These are phyloP conservation scores for Mortierella sp. DNA, from an alignment of 371 early-diverging fungal genomes.

Conservation along the genomic window DNA sequence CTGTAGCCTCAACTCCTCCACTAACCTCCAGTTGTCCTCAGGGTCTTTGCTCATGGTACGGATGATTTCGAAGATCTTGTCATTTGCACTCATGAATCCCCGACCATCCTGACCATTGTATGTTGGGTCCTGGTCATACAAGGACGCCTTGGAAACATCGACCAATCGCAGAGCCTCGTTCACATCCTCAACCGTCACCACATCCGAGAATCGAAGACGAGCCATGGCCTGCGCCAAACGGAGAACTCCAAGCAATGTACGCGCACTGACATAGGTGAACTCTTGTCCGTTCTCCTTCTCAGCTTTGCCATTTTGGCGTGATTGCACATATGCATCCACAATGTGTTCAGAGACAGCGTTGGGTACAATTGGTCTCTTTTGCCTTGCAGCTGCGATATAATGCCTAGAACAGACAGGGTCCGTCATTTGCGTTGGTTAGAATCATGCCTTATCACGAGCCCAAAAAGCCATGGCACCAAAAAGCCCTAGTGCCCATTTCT, in stretches of 20 bases:
- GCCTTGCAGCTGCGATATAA: constrained; percentile 87
- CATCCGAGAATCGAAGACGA: constrained; percentile 84
- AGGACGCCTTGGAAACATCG: constrained; percentile 83
- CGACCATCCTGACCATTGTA: constrained; percentile 48
- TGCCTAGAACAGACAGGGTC: constrained; percentile 60
- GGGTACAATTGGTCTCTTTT: constrained; percentile 79
- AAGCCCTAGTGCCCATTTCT: too few relatives aligned
- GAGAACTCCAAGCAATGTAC: constrained; percentile 92
- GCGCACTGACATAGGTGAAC: constrained; percentile 79
- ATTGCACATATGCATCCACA: constrained; percentile 87
- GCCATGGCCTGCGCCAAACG: constrained; percentile 94
- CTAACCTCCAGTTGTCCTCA: constrained; percentile 45
- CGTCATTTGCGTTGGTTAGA: background rate
- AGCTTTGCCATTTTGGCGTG: constrained; percentile 80
- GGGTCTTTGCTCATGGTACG: constrained; percentile 64
- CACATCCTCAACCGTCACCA: constrained; percentile 88
- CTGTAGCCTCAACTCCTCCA: constrained; percentile 50
- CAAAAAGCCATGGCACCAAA: too few relatives aligned
- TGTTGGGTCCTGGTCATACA: constrained; percentile 59
- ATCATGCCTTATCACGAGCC: background rate
- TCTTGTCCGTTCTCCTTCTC: constrained; percentile 68
- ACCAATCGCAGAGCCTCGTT: constrained; percentile 96
- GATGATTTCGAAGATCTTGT: constrained; percentile 76
- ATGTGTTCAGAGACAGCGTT: constrained; percentile 84
- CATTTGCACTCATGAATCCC: constrained; percentile 57